Evolutionary conservation across 495 filamentous ascomycete species (phyloP).

Genomic region (Elasticomyces elasticus): DNA sequence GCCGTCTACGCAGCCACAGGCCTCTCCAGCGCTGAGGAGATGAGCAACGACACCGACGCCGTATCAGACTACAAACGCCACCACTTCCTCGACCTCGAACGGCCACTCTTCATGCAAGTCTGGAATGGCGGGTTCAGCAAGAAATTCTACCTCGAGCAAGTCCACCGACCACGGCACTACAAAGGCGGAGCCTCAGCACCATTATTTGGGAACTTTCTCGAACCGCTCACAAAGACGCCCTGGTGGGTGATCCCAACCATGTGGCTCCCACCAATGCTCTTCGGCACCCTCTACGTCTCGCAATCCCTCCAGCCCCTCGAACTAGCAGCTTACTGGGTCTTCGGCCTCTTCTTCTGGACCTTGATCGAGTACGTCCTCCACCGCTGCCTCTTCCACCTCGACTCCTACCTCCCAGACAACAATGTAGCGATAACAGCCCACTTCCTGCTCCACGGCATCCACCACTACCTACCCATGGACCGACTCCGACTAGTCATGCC

Average conservation of each 20-base stretch:
- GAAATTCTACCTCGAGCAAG: conserved; percentile 89
- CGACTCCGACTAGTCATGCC: conserved; percentile 96
- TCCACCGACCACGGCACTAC: conserved; percentile 92
- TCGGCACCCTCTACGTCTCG: conserved; percentile 59
- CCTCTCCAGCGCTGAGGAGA: conserved; percentile 74
- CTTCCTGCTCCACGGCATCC: conserved; percentile 92
- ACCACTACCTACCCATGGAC: conserved; percentile 99
- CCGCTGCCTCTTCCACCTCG: conserved; percentile 87
- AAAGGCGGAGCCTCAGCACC: conserved; percentile 85
- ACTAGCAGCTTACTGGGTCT: conserved; percentile 47
- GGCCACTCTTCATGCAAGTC: conserved; percentile 78
- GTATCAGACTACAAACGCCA: conserved; percentile 66
- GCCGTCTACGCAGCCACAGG: conserved; percentile 64
- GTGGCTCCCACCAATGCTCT: conserved; percentile 77
- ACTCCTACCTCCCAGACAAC: conserved; percentile 88
- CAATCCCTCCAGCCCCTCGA: conserved; percentile 42
- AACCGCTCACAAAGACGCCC: conserved; percentile 84
- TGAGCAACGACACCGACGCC: conserved; percentile 75
- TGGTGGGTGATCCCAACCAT: conserved; percentile 82
- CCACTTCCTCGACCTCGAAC: conserved; percentile 86
- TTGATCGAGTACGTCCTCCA: conserved; percentile 86
- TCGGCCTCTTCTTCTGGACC: conserved; percentile 72
- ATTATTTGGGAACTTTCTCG: conserved; percentile 94
- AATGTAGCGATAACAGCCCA: conserved; percentile 78
- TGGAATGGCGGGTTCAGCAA: conserved; percentile 83